Conservation (phyloP, 1,139 yeast genomes). For the Sugiyamaella grinbergsii region DNA sequence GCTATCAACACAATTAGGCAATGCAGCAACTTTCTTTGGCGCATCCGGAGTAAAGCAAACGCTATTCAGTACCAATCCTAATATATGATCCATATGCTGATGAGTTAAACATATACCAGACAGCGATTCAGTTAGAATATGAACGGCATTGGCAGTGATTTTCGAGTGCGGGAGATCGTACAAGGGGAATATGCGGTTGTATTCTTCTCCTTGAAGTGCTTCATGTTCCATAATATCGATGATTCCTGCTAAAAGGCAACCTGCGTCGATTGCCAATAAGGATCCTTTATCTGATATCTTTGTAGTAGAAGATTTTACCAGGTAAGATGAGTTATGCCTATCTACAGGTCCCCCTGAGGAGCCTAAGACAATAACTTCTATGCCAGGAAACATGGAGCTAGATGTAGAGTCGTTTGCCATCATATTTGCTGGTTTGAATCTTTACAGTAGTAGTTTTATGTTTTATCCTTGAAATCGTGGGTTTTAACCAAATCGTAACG, state of each 20-base stretch:
- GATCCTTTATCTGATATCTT: constrained; percentile 42
- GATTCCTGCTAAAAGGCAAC: constrained; percentile 65
- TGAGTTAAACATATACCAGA: constrained; percentile 67
- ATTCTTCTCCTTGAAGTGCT: neutral
- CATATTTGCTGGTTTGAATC: neutral
- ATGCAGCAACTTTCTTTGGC: constrained; percentile 56
- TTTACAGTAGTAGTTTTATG: neutral
- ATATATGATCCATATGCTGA: constrained; percentile 81
- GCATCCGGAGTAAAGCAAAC: constrained; percentile 52
- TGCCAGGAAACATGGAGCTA: neutral
- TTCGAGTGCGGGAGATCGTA: constrained; percentile 33
- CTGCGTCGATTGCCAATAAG: constrained; percentile 73
- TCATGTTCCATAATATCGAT: constrained; percentile 50
- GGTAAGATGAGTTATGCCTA: constrained; percentile 46
- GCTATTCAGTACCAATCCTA: constrained; percentile 69
- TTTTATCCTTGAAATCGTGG: no score
- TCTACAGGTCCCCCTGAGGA: constrained; percentile 38
- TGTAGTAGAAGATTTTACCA: constrained; percentile 58
- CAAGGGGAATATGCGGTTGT: constrained; percentile 20
- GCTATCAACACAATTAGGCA: constrained; percentile 54
- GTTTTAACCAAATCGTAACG: no score
- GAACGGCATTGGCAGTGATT: constrained; percentile 41
- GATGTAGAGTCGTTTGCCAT: neutral
- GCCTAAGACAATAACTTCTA: constrained; percentile 16
- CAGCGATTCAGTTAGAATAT: constrained; percentile 39